These are phyloP conservation scores for Citrus mangshanensis DNA, from an alignment of 345 rosid species.

Conservation along the genomic window DNA sequence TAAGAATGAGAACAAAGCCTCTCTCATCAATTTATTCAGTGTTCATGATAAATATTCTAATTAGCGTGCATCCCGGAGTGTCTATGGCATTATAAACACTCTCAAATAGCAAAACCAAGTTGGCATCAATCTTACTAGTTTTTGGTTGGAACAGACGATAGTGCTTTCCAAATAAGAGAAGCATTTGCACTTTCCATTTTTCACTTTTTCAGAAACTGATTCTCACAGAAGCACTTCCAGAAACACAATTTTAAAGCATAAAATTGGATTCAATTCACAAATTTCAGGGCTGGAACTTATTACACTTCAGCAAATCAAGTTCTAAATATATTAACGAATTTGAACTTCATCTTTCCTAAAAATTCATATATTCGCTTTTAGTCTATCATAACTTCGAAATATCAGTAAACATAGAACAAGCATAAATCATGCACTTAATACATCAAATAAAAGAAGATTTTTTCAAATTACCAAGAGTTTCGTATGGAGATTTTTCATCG, in stretches of 20 bases:
- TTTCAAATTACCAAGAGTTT: slow-evolving; percentile 67
- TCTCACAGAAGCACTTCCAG: background rate
- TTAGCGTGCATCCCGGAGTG: background rate
- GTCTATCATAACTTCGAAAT: background rate
- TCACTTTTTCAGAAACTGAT: background rate
- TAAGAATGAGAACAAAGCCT: background rate
- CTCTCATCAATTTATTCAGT: background rate
- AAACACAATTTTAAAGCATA: background rate
- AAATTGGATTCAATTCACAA: background rate
- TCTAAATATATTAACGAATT: background rate
- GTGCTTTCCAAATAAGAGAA: background rate
- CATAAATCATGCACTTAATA: background rate
- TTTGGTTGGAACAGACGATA: background rate
- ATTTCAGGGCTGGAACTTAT: background rate
- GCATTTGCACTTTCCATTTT: background rate
- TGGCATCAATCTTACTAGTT: background rate
- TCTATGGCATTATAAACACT: background rate
- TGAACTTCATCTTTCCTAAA: background rate
- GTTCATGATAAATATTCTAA: background rate
- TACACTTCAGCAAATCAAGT: background rate
- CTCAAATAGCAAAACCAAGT: background rate
- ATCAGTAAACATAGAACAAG: background rate
- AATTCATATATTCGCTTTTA: background rate
- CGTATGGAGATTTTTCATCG: slow-evolving; percentile 75
- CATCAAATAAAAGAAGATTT: background rate